Evolutionary conservation across 805 yeast genomes (phyloP).

Genomic region (Candida schatavii): DNA sequence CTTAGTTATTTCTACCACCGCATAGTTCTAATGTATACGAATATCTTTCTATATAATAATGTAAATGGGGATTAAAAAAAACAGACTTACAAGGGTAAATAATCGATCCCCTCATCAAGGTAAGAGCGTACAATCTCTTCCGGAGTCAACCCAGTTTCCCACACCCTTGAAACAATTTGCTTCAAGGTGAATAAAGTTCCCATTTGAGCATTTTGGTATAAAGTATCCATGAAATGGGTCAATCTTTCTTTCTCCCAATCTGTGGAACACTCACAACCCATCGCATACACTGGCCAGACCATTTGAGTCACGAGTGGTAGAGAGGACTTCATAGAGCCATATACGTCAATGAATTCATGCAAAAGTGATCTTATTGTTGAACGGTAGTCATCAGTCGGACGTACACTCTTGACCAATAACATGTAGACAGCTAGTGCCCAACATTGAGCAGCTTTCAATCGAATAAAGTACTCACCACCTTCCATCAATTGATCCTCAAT

Average conservation of each 20-base stretch:
- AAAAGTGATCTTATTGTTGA: conserved; percentile 28
- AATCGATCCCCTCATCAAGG: conserved; percentile 51
- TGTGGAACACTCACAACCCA: conserved; percentile 43
- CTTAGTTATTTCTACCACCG: conserved; percentile 1
- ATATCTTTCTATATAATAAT: conserved; percentile 1
- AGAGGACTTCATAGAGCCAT: conserved; percentile 42
- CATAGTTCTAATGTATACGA: conserved; percentile 4
- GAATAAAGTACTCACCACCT: conserved; percentile 31
- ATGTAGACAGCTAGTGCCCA: conserved; percentile 46
- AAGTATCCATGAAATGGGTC: conserved; percentile 33
- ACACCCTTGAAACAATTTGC: conserved; percentile 42
- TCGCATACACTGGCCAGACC: conserved; percentile 60
- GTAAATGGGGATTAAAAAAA: background rate
- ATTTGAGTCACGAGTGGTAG: conserved; percentile 55
- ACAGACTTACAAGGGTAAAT: conserved; percentile 33
- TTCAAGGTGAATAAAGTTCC: conserved; percentile 48
- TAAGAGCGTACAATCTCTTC: conserved; percentile 48
- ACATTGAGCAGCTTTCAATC: conserved; percentile 54
- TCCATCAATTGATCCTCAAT: conserved; percentile 7
- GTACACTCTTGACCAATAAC: conserved; percentile 24
- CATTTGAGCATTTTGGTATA: conserved; percentile 51
- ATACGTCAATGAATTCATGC: conserved; percentile 48
- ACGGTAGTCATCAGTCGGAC: conserved; percentile 20
- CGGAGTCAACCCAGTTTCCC: conserved; percentile 42
- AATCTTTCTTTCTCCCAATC: conserved; percentile 27